phyloP scores from a whole-genome alignment of 1,139 yeast species.

The Nakaseomyces uthaithaninus region DNA sequence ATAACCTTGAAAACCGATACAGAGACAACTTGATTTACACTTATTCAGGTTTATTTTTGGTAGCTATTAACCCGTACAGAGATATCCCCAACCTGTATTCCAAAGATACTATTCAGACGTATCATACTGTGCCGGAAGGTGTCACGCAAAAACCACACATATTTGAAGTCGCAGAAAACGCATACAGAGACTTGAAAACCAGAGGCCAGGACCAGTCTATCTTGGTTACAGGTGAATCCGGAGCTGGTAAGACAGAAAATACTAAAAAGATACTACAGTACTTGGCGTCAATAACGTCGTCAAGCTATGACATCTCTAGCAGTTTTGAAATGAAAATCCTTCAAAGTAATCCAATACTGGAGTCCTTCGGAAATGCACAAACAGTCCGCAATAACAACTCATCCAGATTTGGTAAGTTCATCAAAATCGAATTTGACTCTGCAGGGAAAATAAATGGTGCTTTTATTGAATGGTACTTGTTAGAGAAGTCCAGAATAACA shows the following conservation, averaged over 20 bases:
- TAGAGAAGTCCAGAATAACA: constrained; percentile 93
- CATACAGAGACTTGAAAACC: constrained; percentile 65
- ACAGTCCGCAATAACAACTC: constrained; percentile 92
- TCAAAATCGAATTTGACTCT: constrained; percentile 68
- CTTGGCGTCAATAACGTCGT: constrained; percentile 63
- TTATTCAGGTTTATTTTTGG: constrained; percentile 79
- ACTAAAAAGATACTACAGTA: constrained; percentile 95
- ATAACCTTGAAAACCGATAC: constrained; percentile 73
- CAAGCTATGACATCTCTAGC: constrained; percentile 20
- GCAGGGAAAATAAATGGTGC: constrained; percentile 76
- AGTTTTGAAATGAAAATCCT: constrained; percentile 73
- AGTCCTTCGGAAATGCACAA: constrained; percentile 95
- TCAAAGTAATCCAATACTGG: constrained; percentile 92
- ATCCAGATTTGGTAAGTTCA: constrained; percentile 94
- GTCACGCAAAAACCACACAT: constrained; percentile 56
- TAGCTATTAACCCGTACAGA: constrained; percentile 90
- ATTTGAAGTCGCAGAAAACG: constrained; percentile 83
- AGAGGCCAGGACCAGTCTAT: constrained; percentile 79
- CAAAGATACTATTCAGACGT: constrained; percentile 46
- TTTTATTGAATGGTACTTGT: constrained; percentile 83
- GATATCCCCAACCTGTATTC: constrained; percentile 61
- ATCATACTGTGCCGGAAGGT: constrained; percentile 33
- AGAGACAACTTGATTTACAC: constrained; percentile 71
- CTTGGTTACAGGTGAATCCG: constrained; percentile 95
- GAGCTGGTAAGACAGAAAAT: constrained; percentile 97